phyloP scores from a whole-genome alignment of 176 grass and related monocot genomes.

The Triticum monococcum region DNA sequence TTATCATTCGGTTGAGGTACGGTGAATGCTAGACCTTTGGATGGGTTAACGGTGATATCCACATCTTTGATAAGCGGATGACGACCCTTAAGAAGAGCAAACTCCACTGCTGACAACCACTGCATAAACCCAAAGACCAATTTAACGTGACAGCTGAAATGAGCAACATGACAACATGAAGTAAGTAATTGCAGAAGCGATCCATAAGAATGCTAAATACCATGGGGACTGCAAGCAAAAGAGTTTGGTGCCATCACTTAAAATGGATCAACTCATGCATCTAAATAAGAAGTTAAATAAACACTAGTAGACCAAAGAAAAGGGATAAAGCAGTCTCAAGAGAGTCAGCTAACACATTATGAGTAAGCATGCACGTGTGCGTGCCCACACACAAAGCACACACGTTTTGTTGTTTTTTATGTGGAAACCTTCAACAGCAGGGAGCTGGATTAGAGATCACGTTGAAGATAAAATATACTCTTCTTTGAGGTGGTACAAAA shows the following conservation, averaged over 20 bases:
- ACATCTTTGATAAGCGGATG: conserved; percentile 95
- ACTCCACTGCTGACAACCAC: conserved; percentile 92
- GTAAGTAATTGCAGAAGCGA: neutral
- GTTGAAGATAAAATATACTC: neutral
- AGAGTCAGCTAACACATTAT: neutral
- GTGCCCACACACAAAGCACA: neutral
- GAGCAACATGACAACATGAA: neutral
- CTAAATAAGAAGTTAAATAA: conserved; percentile 5
- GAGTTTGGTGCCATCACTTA: neutral
- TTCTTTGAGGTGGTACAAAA: conserved; percentile 19
- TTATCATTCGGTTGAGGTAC: conserved; percentile 43
- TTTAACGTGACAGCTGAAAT: conserved; percentile 13
- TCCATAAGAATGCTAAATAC: conserved; percentile 14
- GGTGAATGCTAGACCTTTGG: conserved; percentile 74
- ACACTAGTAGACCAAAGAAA: neutral
- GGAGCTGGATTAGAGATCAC: conserved; percentile 1
- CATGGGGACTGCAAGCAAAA: neutral
- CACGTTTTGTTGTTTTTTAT: neutral
- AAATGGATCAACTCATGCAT: conserved; percentile 11
- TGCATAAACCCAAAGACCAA: conserved; percentile 49
- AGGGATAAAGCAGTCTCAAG: neutral
- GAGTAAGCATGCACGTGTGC: neutral
- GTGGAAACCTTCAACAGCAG: neutral
- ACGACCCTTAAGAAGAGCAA: conserved; percentile 91
- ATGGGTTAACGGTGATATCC: conserved; percentile 77